Evolutionary conservation across 106 monocot species (phyloP).

Genomic region (Dendrobium chrysotoxum): DNA sequence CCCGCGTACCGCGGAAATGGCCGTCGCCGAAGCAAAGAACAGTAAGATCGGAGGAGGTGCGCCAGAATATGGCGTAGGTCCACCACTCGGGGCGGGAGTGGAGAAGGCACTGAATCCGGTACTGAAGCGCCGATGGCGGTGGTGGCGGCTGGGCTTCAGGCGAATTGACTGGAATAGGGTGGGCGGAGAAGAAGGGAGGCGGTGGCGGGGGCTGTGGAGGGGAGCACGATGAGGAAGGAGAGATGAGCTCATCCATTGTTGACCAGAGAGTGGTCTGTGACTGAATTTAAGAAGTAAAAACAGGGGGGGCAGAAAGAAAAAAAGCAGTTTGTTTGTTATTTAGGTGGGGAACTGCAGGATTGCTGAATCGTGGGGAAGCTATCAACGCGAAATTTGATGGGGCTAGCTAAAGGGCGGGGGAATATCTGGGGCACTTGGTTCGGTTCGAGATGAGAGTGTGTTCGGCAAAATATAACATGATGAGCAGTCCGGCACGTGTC

Average conservation of each 20-base stretch:
- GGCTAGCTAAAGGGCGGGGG: neutral
- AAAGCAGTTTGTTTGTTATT: neutral
- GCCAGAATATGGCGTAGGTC: slow-evolving; percentile 66
- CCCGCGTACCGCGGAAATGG: slow-evolving; percentile 27
- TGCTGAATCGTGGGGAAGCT: neutral
- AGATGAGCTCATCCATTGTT: slow-evolving; percentile 29
- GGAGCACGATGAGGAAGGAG: slow-evolving; percentile 19
- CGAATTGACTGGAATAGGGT: neutral
- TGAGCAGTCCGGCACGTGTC: neutral
- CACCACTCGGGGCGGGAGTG: slow-evolving; percentile 39
- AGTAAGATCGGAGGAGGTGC: slow-evolving; percentile 5
- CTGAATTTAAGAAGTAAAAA: neutral
- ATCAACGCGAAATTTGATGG: neutral
- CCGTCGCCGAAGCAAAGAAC: slow-evolving; percentile 48
- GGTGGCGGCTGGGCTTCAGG: neutral
- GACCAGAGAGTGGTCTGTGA: neutral
- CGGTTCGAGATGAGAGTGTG: neutral
- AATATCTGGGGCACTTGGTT: neutral
- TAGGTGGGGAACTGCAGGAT: neutral
- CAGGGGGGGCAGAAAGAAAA: neutral
- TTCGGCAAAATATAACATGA: neutral
- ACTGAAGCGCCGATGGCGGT: slow-evolving; percentile 15
- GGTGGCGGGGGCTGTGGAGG: neutral
- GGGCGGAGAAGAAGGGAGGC: neutral
- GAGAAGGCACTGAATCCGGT: slow-evolving; percentile 35